Conservation (phyloP, 331 rosid species). For the Quercus lobata region DNA sequence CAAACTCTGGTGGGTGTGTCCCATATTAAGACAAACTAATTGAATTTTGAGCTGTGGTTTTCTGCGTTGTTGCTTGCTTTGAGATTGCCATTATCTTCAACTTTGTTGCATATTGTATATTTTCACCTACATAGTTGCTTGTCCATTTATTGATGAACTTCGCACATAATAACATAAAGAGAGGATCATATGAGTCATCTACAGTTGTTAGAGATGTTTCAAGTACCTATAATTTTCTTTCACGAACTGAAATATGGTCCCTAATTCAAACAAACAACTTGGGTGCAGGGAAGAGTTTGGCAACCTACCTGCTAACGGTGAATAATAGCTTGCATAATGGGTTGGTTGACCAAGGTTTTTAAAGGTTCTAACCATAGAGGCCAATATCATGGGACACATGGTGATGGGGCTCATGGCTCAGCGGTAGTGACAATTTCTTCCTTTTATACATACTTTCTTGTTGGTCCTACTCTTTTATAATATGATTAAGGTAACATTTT, state of each 20-base stretch:
- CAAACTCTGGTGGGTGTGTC: not conserved
- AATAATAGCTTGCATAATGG: constrained; percentile 42
- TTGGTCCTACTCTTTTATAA: not conserved
- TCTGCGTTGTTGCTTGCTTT: constrained; percentile 9
- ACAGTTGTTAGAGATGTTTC: constrained; percentile 1
- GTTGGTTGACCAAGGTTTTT: constrained; percentile 73
- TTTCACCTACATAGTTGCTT: not conserved
- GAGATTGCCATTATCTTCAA: not conserved
- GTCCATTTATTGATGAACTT: not conserved
- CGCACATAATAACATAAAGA: not conserved
- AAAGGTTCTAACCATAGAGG: constrained; percentile 59
- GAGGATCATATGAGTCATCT: not conserved
- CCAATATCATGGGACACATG: constrained; percentile 42
- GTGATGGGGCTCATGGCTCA: constrained; percentile 44
- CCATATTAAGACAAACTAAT: not conserved
- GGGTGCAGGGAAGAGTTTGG: constrained; percentile 39
- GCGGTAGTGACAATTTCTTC: constrained; percentile 45
- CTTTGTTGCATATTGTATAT: not conserved
- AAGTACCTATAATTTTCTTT: constrained; percentile 11
- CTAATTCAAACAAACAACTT: constrained; percentile 3
- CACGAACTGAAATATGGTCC: not conserved
- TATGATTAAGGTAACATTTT: constrained; percentile 14
- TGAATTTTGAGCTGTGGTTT: not conserved
- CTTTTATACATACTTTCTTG: constrained; percentile 2
- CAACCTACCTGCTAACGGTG: constrained; percentile 9